Evolutionary conservation across 2,329 filamentous ascomycete species (phyloP).

Genomic region (Sporothrix protearum): DNA sequence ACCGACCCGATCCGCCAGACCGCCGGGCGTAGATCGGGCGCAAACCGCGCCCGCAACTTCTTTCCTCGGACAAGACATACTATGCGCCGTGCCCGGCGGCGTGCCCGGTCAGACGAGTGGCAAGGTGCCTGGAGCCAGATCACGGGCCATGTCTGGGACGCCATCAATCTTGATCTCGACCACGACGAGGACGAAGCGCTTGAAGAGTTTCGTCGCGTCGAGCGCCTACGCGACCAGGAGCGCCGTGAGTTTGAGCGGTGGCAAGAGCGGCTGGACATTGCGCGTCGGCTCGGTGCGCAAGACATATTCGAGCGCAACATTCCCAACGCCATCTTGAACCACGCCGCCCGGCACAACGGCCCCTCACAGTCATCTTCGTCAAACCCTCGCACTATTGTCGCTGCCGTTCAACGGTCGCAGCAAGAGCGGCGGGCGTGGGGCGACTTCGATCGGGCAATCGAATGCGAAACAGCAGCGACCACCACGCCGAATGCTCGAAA

Average conservation of each 20-base stretch:
- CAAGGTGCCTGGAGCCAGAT: constrained; percentile 76
- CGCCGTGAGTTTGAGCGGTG: constrained; percentile 64
- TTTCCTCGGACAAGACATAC: constrained; percentile 56
- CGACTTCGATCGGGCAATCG: constrained; percentile 79
- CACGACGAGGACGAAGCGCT: constrained; percentile 70
- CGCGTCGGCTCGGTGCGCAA: constrained; percentile 70
- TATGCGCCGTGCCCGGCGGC: constrained; percentile 54
- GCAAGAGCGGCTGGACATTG: constrained; percentile 80
- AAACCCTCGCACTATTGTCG: constrained; percentile 42
- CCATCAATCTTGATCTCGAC: constrained; percentile 72
- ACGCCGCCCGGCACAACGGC: constrained; percentile 48
- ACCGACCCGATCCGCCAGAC: not conserved
- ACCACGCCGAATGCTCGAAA: constrained; percentile 58
- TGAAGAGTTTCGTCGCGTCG: constrained; percentile 52
- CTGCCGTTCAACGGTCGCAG: constrained; percentile 63
- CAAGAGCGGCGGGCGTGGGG: constrained; percentile 88
- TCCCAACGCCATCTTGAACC: constrained; percentile 56
- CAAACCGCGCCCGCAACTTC: constrained; percentile 34
- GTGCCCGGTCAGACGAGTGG: constrained; percentile 77
- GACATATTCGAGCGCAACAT: constrained; percentile 66
- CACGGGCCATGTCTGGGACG: constrained; percentile 60
- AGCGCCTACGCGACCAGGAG: constrained; percentile 51
- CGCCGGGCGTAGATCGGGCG: constrained; percentile 8
- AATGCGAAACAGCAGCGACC: constrained; percentile 52
- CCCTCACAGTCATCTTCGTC: not conserved